Percentiles rank a stretch among this genome's conserved stretches.
These are phyloP conservation scores for Gynandropsis gynandra DNA, from an alignment of 345 rosid genomes.

Conservation along the genomic window DNA sequence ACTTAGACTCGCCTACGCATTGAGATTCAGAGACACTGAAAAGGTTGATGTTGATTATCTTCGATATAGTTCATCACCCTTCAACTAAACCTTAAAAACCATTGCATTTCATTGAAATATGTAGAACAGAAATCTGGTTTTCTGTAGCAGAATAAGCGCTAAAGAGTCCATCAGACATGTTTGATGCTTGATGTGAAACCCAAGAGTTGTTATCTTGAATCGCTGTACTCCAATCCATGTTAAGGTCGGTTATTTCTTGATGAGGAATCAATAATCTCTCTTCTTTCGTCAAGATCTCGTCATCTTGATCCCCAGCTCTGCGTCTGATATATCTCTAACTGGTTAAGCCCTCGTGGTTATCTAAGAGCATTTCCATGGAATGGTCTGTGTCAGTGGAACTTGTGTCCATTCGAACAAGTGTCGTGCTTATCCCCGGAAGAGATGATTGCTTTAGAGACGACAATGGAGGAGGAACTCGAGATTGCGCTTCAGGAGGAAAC, in stretches of 20 bases:
- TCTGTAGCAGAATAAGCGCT: slow-evolving; percentile 36
- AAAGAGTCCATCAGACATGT: slow-evolving; percentile 36
- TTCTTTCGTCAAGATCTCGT: slow-evolving; percentile 36
- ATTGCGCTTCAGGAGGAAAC: too few species aligned
- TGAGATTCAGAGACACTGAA: background rate
- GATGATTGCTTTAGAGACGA: too few species aligned
- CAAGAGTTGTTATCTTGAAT: slow-evolving; percentile 35
- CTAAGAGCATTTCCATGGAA: too few species aligned
- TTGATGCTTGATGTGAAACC: slow-evolving; percentile 47
- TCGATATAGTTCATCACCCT: too few species aligned
- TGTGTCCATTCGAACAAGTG: too few species aligned
- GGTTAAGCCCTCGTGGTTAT: slow-evolving; percentile 25
- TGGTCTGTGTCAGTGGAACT: too few species aligned
- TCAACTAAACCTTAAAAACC: too few species aligned
- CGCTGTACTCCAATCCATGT: slow-evolving; percentile 36
- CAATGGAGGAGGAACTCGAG: too few species aligned
- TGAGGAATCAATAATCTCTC: slow-evolving; percentile 32
- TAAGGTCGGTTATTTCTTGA: slow-evolving; percentile 29
- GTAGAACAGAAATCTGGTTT: slow-evolving; percentile 38
- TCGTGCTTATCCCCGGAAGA: too few species aligned
- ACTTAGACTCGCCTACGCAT: slow-evolving; percentile 46
- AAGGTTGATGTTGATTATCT: too few species aligned
- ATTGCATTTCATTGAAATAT: background rate
- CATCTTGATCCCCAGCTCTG: slow-evolving; percentile 29
- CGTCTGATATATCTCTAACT: slow-evolving; percentile 23